These are phyloP conservation scores for Vigna hirtella DNA, from an alignment of 306 rosid species.

Conservation along the genomic window DNA sequence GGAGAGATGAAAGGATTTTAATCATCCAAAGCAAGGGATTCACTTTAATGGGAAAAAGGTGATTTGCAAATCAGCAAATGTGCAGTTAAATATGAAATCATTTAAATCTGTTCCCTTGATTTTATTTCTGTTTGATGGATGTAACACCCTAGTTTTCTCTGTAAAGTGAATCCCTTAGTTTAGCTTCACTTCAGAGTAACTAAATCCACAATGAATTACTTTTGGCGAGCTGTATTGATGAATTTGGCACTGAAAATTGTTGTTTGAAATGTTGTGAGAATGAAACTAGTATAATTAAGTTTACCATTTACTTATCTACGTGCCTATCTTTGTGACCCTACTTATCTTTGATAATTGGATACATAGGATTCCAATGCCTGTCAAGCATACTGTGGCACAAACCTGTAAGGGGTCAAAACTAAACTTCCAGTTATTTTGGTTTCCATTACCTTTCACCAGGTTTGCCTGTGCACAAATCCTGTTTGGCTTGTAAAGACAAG, in stretches of 20 bases:
- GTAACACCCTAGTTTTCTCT: background rate
- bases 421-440: constrained; percentile 40
- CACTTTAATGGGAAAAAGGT: background rate
- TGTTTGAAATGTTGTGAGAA: constrained; percentile 35
- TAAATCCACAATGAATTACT: background rate
- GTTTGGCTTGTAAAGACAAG: constrained; percentile 96
- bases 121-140: background rate
- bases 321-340: constrained; percentile 31
- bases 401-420: constrained; percentile 29
- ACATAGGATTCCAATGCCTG: constrained; percentile 29
- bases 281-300: constrained; percentile 20
- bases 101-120: constrained; percentile 1
- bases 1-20: constrained; percentile 21
- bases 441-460: constrained; percentile 60
- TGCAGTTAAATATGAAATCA: background rate
- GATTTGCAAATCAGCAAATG: background rate
- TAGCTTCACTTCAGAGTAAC: background rate
- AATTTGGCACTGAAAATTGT: constrained; percentile 28
- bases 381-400: constrained; percentile 19
- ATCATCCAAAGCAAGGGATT: background rate
- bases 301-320: constrained; percentile 24
- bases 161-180: constrained; percentile 2
- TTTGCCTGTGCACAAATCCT: constrained; percentile 89
- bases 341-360: constrained; percentile 36
- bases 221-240: constrained; percentile 30